These are phyloP conservation scores for Pisolithus sp. DNA, from an alignment of 768 basidiomycete species.

Conservation along the genomic window DNA sequence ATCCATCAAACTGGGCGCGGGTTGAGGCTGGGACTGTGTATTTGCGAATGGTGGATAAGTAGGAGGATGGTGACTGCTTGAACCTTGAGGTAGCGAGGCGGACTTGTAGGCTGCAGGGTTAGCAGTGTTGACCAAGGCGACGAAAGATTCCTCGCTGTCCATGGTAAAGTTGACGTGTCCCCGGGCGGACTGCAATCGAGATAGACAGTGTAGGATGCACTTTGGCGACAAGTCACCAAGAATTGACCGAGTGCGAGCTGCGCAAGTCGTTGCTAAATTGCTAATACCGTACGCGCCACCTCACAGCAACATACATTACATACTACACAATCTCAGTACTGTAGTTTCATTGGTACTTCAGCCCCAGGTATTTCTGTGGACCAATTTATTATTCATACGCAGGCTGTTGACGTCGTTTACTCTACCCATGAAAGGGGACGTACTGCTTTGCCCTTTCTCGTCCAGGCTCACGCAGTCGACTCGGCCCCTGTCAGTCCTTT, in stretches of 20 bases:
- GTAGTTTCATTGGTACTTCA: too few relatives aligned
- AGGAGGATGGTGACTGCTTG: conserved; percentile 7
- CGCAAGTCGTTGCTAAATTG: too few relatives aligned
- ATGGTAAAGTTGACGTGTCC: conserved; percentile 4
- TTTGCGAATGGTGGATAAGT: conserved; percentile 55
- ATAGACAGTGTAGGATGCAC: not conserved
- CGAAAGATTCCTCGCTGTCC: conserved; percentile 24
- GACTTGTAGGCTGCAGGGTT: conserved; percentile 17
- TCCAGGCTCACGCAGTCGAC: too few relatives aligned
- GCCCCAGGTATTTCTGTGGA: too few relatives aligned
- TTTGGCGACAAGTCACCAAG: not conserved
- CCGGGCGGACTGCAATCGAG: not conserved
- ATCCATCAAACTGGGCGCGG: conserved; percentile 51
- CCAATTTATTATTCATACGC: too few relatives aligned
- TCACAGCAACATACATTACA: not conserved
- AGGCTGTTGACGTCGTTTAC: too few relatives aligned
- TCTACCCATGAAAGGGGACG: too few relatives aligned
- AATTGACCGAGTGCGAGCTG: not conserved
- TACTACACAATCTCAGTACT: too few relatives aligned
- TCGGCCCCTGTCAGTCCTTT: too few relatives aligned
- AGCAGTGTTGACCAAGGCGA: conserved; percentile 19
- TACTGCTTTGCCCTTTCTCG: too few relatives aligned
- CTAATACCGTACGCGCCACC: too few relatives aligned
- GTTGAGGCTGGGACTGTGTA: conserved; percentile 6
- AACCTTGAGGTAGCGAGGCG: not conserved